These are phyloP conservation scores for Dicorynia guianensis DNA, from an alignment of 306 rosid species.

Conservation along the genomic window DNA sequence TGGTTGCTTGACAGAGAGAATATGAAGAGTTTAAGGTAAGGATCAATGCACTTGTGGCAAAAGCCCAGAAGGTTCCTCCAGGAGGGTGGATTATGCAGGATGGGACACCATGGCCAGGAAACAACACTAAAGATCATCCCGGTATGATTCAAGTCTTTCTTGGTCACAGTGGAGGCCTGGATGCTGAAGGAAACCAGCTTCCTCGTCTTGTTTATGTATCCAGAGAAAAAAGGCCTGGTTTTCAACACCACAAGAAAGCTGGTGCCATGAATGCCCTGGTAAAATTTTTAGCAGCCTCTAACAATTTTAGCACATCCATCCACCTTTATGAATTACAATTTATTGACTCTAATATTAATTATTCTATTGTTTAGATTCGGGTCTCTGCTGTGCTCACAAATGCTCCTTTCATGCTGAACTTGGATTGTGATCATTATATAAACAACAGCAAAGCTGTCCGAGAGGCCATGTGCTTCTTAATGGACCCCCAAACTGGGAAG, in stretches of 20 bases:
- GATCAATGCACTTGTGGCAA: constrained; percentile 89
- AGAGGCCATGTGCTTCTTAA: constrained; percentile 63
- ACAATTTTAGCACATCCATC: neutral
- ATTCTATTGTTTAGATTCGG: constrained; percentile 43
- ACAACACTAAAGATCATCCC: constrained; percentile 94
- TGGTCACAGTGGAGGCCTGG: constrained; percentile 93
- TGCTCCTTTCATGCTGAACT: constrained; percentile 62
- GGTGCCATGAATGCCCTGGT: constrained; percentile 99
- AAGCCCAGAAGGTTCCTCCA: constrained; percentile 82
- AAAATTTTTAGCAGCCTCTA: constrained; percentile 38
- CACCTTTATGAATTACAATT: constrained; percentile 9
- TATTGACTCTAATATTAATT: constrained; percentile 10
- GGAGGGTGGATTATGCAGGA: constrained; percentile 99
- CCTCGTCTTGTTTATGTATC: constrained; percentile 97
- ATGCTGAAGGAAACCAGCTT: constrained; percentile 87
- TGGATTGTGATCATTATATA: constrained; percentile 59
- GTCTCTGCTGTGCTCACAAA: constrained; percentile 61
- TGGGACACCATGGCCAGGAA: constrained; percentile 99
- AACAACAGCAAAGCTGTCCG: constrained; percentile 56
- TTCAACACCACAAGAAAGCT: constrained; percentile 93
- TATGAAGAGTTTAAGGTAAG: constrained; percentile 96
- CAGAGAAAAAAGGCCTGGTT: constrained; percentile 94
- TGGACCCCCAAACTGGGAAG: constrained; percentile 63
- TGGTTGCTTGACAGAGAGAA: constrained; percentile 74
- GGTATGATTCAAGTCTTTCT: constrained; percentile 98